These are phyloP conservation scores for Lentinula edodes DNA, from an alignment of 768 basidiomycete genomes.

Conservation along the genomic window DNA sequence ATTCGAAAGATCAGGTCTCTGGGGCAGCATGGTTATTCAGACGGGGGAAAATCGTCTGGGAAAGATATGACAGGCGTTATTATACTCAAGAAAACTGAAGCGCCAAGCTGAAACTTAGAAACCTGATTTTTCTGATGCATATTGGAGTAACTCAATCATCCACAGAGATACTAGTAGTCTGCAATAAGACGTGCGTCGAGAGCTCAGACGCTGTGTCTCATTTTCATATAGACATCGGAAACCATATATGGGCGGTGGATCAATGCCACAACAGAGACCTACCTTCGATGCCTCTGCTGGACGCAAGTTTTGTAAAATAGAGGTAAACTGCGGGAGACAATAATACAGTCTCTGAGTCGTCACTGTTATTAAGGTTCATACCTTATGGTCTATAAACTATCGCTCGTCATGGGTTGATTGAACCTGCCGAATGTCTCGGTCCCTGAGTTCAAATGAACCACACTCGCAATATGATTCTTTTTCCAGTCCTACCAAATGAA, in stretches of 20 bases:
- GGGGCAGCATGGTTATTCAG: background rate
- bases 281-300: too few relatives aligned
- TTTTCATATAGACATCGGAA: background rate
- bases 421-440: background rate
- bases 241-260: background rate
- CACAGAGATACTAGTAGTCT: background rate
- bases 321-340: too few relatives aligned
- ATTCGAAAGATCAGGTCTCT: background rate
- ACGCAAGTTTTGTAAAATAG: too few relatives aligned
- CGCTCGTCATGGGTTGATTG: background rate
- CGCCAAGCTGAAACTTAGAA: background rate
- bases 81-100: background rate
- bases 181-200: background rate
- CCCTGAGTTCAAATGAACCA: background rate
- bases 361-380: too few relatives aligned
- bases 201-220: background rate
- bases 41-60: background rate
- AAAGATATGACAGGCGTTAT: background rate
- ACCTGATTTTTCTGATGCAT: background rate
- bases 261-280: too few relatives aligned
- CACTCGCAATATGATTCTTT: too few relatives aligned
- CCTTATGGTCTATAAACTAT: too few relatives aligned
- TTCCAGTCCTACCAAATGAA: too few relatives aligned
- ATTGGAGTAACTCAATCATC: background rate
- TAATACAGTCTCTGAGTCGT: too few relatives aligned